These are phyloP conservation scores for Tuber indicum DNA, from an alignment of 495 filamentous ascomycete genomes.

Conservation along the genomic window DNA sequence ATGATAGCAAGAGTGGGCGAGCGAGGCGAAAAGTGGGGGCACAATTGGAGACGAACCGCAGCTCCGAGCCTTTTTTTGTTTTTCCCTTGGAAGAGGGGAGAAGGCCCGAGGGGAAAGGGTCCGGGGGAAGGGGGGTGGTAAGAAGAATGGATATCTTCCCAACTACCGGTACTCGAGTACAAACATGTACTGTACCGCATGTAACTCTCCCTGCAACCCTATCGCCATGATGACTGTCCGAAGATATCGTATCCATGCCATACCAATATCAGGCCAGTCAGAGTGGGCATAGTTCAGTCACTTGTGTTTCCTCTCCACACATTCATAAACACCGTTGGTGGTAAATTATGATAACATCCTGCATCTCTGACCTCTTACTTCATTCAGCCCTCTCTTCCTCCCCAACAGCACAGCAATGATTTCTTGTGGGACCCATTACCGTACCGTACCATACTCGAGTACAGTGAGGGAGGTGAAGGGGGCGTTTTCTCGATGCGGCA, in stretches of 20 bases:
- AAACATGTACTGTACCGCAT: background rate
- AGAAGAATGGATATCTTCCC: background rate
- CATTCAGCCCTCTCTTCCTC: slow-evolving; percentile 11
- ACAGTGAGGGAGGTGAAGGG: background rate
- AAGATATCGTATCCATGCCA: background rate
- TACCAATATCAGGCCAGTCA: background rate
- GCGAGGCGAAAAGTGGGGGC: slow-evolving; percentile 23
- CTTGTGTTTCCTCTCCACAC: background rate
- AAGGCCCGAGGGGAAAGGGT: background rate
- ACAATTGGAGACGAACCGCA: slow-evolving; percentile 22
- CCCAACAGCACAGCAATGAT: slow-evolving; percentile 9
- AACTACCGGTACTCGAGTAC: background rate
- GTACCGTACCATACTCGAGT: background rate
- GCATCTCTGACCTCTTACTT: slow-evolving; percentile 1
- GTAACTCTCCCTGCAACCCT: background rate
- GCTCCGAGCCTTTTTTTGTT: slow-evolving; percentile 10
- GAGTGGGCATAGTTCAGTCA: background rate
- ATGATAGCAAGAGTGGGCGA: slow-evolving; percentile 4
- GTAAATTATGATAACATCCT: background rate
- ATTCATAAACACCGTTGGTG: slow-evolving; percentile 1
- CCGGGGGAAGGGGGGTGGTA: background rate
- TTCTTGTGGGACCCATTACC: slow-evolving; percentile 9
- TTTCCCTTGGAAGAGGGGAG: slow-evolving; percentile 6
- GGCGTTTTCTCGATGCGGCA: slow-evolving; percentile 27
- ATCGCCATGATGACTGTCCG: background rate